A percentile compares a stretch with the other conserved stretches of the same genome.
Evolutionary conservation across 768 basidiomycete genomes (phyloP).

Genomic region (Asterophora parasitica): DNA sequence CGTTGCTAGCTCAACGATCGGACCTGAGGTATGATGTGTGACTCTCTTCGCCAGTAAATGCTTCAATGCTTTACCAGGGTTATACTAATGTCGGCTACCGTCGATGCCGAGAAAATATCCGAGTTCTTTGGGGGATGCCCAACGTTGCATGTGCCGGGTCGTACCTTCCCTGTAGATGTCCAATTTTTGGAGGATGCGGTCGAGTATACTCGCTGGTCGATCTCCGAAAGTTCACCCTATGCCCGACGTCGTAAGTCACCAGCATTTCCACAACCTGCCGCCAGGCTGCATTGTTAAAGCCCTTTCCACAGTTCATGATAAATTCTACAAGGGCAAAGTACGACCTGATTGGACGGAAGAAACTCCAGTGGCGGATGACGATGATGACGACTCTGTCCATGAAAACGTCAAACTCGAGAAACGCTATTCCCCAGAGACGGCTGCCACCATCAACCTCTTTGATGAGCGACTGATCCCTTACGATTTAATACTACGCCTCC

Average conservation of each 20-base stretch:
- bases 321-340: conserved; percentile 57
- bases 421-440: conserved; percentile 74
- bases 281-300: conserved; percentile 3
- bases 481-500: conserved; percentile 78
- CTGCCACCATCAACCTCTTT: conserved; percentile 74
- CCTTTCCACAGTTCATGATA: conserved; percentile 47
- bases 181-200: conserved; percentile 89
- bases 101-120: conserved; percentile 89
- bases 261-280: neutral
- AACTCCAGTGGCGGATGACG: conserved; percentile 51
- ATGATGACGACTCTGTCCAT: conserved; percentile 51
- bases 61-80: conserved; percentile 45
- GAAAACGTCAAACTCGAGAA: conserved; percentile 59
- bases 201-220: conserved; percentile 72
- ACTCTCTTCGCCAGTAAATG: neutral
- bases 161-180: conserved; percentile 89
- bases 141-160: conserved; percentile 82
- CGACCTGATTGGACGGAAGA: conserved; percentile 82
- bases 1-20: conserved; percentile 66
- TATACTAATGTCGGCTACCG: conserved; percentile 94
- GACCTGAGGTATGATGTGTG: conserved; percentile 67
- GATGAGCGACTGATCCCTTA: conserved; percentile 89
- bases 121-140: conserved; percentile 85
- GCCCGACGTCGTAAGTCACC: conserved; percentile 56
- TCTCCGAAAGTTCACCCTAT: conserved; percentile 78